Evolutionary conservation across 2,329 filamentous ascomycete genomes (phyloP), one percentile per base, ranked within the genome.

Genomic region (Gnomoniopsis sp.): DNA sequence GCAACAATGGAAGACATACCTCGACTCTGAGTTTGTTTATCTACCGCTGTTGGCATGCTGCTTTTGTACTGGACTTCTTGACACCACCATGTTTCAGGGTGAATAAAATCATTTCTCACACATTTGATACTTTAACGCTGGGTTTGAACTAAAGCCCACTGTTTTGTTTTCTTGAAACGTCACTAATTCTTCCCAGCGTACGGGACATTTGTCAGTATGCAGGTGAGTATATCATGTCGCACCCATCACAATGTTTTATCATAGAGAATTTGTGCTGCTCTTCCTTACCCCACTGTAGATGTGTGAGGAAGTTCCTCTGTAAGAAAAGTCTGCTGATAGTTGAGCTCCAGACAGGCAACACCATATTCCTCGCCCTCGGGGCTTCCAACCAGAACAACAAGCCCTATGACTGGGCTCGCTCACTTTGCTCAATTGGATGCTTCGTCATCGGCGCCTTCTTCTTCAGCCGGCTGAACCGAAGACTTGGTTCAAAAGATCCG

Each of bases 201-300:
- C 49, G 71, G 73, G 26, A 76, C 74, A 14, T 76, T 77, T 58
- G 74, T 76, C 12, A 75, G 73, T 1, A 75, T 75, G 73, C 73
- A 47, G 21, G 44, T 47, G 1, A 26, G 44, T 23, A 22, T 12
- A 23, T 15, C n/a, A 7, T 46, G n/a, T 46, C 10, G 3, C n/a
- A 41, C 6, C n/a, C 38, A n/a, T 3, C 38, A 41, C 6, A 6
- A 3, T 15, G n/a, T 6, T 15, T 8, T 30, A 30, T 30, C 26
- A 8, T 41, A 41, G 4, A 41, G 12, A 6, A n/a, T 3, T 41
- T n/a, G n/a, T n/a, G n/a, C n/a, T n/a, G n/a, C n/a, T n/a, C n/a
- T n/a, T n/a, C n/a, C n/a, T n/a, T n/a, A n/a, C 43, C 43, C 19
- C 17, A 6, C 21, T 46, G n/a, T 19, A 7, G 2, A 10, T 46